Evolutionary conservation across 805 yeast species (phyloP).

Genomic region (Tetrapisispora iriomotensis): DNA sequence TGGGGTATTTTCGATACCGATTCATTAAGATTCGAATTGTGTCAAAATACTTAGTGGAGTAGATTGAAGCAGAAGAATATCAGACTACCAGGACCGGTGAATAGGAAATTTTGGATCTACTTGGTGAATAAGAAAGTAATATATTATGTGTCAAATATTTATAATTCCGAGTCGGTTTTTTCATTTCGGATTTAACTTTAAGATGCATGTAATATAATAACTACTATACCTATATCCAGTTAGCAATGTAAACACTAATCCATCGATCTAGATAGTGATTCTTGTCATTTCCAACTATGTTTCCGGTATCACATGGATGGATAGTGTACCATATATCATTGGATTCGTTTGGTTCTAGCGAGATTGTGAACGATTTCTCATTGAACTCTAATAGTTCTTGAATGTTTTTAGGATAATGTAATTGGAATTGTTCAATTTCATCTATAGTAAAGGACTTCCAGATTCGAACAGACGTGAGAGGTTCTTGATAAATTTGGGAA

Average conservation of each 20-base stretch:
- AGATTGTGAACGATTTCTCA: not conserved
- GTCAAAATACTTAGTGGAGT: too few species aligned
- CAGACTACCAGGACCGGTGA: too few species aligned
- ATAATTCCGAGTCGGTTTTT: too few species aligned
- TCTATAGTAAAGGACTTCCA: constrained; percentile 1
- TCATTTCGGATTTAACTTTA: too few species aligned
- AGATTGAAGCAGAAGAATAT: too few species aligned
- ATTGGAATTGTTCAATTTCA: constrained; percentile 1
- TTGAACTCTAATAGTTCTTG: constrained; percentile 1
- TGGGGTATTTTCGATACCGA: too few species aligned
- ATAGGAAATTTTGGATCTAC: too few species aligned
- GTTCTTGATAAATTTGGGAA: constrained; percentile 17
- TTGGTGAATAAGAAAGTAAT: too few species aligned
- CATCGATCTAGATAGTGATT: constrained; percentile 18
- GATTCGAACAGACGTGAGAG: constrained; percentile 10
- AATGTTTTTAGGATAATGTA: constrained; percentile 10
- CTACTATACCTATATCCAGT: constrained; percentile 13
- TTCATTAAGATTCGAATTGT: too few species aligned
- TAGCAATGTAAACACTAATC: constrained; percentile 15
- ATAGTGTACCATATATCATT: constrained; percentile 17
- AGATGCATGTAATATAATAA: too few species aligned
- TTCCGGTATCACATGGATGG: constrained; percentile 25
- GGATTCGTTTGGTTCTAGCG: not conserved
- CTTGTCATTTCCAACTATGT: constrained; percentile 14
- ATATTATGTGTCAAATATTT: too few species aligned